phyloP scores from a whole-genome alignment of 2,329 filamentous ascomycete species.

The Dactylellina cionopaga region DNA sequence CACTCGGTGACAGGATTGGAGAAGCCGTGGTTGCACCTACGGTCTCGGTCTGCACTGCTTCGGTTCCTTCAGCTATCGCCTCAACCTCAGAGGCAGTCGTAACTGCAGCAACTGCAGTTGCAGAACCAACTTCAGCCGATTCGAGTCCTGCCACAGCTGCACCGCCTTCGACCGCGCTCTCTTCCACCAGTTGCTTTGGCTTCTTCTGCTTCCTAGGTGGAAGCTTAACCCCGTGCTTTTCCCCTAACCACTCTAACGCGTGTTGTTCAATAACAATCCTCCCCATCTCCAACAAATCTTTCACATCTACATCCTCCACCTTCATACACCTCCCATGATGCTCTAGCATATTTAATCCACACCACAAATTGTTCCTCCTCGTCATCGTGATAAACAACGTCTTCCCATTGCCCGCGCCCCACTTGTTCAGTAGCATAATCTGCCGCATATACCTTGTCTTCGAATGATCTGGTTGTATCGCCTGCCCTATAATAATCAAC shows the following conservation, averaged over 20 bases:
- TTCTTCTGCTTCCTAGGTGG: conserved; percentile 30
- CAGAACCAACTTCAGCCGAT: conserved; percentile 4
- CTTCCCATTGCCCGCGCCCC: conserved; percentile 74
- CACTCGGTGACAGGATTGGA: not conserved
- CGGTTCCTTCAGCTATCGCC: not conserved
- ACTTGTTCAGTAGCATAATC: conserved; percentile 76
- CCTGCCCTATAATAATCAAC: conserved; percentile 83
- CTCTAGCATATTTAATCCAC: conserved; percentile 72
- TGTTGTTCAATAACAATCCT: conserved; percentile 85
- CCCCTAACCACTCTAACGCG: conserved; percentile 79
- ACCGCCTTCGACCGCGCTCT: not conserved
- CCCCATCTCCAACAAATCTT: conserved; percentile 86
- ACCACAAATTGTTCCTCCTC: conserved; percentile 71
- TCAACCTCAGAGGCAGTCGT: conserved; percentile 7
- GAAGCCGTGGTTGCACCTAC: not conserved
- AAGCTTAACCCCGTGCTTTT: conserved; percentile 66
- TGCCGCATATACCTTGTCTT: conserved; percentile 72
- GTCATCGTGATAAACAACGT: conserved; percentile 78
- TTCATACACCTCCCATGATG: conserved; percentile 76
- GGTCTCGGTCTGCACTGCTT: not conserved
- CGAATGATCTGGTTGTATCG: conserved; percentile 75
- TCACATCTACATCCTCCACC: conserved; percentile 88
- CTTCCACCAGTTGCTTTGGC: not conserved
- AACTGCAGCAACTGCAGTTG: conserved; percentile 3
- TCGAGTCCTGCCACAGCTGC: not conserved